phyloP scores from a whole-genome alignment of 2,329 filamentous ascomycete genomes.

The Gaeumannomyces tritici region DNA sequence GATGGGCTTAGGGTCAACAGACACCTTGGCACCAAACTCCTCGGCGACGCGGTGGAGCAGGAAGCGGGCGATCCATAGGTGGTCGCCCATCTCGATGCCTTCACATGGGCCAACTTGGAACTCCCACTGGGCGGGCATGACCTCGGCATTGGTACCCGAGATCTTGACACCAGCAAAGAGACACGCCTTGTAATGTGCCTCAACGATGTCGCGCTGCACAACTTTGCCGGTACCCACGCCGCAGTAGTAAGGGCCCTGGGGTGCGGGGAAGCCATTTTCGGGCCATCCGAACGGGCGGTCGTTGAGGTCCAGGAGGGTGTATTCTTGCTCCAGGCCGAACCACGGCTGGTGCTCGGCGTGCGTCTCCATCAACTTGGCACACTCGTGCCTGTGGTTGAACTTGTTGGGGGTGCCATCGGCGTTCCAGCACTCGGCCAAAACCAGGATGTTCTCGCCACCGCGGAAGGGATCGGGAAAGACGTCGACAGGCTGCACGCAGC shows the following conservation, averaged over 20 bases:
- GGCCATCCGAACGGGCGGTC: constrained; percentile 92
- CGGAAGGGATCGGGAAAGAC: constrained; percentile 89
- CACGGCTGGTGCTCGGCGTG: constrained; percentile 78
- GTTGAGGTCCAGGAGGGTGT: constrained; percentile 79
- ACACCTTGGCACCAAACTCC: constrained; percentile 93
- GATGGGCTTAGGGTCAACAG: constrained; percentile 92
- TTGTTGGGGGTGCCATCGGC: constrained; percentile 93
- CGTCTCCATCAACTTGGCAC: constrained; percentile 78
- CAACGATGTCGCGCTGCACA: constrained; percentile 95
- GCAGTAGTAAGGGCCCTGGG: constrained; percentile 94
- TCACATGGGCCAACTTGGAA: constrained; percentile 69
- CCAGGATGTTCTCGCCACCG: constrained; percentile 70
- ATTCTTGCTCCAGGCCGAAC: constrained; percentile 99
- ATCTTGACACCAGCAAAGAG: constrained; percentile 86
- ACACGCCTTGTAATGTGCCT: constrained; percentile 66
- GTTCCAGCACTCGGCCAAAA: constrained; percentile 92
- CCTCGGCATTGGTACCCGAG: constrained; percentile 97
- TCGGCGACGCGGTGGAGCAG: constrained; percentile 75
- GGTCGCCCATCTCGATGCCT: constrained; percentile 86
- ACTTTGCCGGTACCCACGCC: constrained; percentile 97
- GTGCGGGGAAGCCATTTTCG: constrained; percentile 78
- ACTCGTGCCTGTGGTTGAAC: constrained; percentile 95
- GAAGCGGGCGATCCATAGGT: constrained; percentile 91
- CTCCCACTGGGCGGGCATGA: constrained; percentile 76
- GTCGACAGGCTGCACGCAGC: constrained; percentile 10